These are phyloP conservation scores for Zelopaecilomyces penicillatus DNA, from an alignment of 2,329 filamentous ascomycete species.

Conservation along the genomic window DNA sequence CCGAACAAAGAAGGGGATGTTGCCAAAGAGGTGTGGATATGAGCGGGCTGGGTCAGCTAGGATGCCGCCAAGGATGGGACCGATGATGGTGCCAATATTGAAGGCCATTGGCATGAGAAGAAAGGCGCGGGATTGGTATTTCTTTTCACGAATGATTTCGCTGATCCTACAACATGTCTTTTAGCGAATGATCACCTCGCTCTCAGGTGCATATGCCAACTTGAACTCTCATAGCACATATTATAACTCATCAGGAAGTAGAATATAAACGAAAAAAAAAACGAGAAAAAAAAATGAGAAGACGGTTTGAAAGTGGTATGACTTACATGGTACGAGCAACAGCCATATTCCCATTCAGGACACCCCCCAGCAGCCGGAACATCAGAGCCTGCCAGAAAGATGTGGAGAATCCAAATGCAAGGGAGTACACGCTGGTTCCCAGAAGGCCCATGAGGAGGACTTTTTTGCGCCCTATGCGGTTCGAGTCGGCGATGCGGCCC, in stretches of 20 bases:
- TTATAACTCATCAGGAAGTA: no score
- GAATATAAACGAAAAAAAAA: not conserved
- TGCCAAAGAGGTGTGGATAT: slow-evolving; percentile 46
- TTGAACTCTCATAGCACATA: not conserved
- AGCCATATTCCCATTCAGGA: slow-evolving; percentile 66
- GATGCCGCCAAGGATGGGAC: slow-evolving; percentile 59
- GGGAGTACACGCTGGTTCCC: slow-evolving; percentile 44
- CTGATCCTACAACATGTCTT: slow-evolving; percentile 35
- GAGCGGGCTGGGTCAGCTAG: slow-evolving; percentile 57
- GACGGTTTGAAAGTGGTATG: no score
- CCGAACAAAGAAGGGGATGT: slow-evolving; percentile 34
- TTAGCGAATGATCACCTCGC: not conserved
- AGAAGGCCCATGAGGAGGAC: slow-evolving; percentile 69
- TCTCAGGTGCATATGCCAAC: no score
- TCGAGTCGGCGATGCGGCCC: slow-evolving; percentile 61
- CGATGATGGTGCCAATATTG: slow-evolving; percentile 66
- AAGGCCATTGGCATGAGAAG: slow-evolving; percentile 66
- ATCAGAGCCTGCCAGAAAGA: slow-evolving; percentile 63
- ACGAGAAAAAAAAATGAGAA: not conserved
- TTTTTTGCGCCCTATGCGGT: slow-evolving; percentile 61
- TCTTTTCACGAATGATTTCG: slow-evolving; percentile 58
- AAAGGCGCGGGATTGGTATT: slow-evolving; percentile 63
- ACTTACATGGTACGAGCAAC: slow-evolving; percentile 64
- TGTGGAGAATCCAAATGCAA: slow-evolving; percentile 57
- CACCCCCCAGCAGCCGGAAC: slow-evolving; percentile 59